phyloP scores from a whole-genome alignment of 257 asterid genomes.

The Coffea canephora region DNA sequence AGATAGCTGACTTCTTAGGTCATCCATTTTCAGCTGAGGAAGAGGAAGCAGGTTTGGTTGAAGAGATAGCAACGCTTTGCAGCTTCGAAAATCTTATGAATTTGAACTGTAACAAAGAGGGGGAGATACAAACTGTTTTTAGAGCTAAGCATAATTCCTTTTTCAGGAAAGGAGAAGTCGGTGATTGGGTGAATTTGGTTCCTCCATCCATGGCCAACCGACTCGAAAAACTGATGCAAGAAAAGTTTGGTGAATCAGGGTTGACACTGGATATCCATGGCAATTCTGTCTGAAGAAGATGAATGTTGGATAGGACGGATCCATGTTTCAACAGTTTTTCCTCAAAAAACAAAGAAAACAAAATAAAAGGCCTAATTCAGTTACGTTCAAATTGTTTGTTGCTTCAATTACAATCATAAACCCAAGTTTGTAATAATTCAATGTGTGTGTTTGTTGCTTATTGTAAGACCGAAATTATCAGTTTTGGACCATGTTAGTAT shows the following conservation, averaged over 20 bases:
- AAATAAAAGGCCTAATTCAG: too few species aligned
- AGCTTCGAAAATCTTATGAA: conserved; percentile 48
- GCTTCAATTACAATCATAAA: too few species aligned
- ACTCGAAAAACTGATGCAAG: conserved; percentile 2
- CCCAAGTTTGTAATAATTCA: too few species aligned
- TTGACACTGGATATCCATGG: too few species aligned
- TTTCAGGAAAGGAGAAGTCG: conserved; percentile 52
- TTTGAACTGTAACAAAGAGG: conserved; percentile 42
- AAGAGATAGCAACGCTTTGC: conserved; percentile 32
- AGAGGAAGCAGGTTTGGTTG: conserved; percentile 35
- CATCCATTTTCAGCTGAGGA: conserved; percentile 38
- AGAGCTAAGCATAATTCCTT: conserved; percentile 26
- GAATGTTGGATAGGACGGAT: too few species aligned
- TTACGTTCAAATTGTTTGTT: too few species aligned
- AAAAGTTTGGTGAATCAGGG: conserved; percentile 23
- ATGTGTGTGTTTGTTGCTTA: too few species aligned
- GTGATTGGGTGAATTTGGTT: conserved; percentile 53
- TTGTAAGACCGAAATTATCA: too few species aligned
- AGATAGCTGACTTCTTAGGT: conserved; percentile 47
- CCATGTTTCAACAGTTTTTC: too few species aligned
- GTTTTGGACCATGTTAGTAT: too few species aligned
- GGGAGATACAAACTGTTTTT: conserved; percentile 24
- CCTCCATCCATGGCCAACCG: conserved; percentile 23
- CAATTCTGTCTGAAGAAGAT: too few species aligned
- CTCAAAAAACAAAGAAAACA: too few species aligned